Base-by-base conservation (phyloP, 2,329 filamentous ascomycete genomes). In the Botrytis paeoniae region DNA sequence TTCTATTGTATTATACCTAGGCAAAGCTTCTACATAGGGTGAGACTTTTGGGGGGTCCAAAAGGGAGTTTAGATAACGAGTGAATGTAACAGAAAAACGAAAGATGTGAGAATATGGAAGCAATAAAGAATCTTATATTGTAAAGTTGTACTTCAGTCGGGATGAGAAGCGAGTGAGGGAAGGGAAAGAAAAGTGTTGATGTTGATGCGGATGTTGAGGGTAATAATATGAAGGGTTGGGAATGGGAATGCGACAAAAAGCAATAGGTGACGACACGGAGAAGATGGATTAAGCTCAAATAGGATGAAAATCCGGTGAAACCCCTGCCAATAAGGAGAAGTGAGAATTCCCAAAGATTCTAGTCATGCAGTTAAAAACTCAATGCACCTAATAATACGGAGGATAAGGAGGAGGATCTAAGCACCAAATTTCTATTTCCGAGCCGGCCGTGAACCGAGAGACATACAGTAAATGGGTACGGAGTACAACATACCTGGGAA, bases 181-280 rank as follows among this genome's bases (percentile, higher is more conserved):
- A 41, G 41, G 20, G 54, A 45, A 45, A 20, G 20, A 18, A 57
- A 57, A 57, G 51, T 9, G 51, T 57, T 57, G 51, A 29, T 57
- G 51, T 57, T 51, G 48, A n/a, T 70, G 68, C 60, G 48, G 68
- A 62, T 45, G 54, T 70, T 62, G 68, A 63, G 68, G 48, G 32
- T 41, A 16, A 39, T 29, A 43, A 68, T 68, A 35, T 54, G 64
- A 25, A 41, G 37, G 32, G 66, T 57, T 69, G 66, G 54, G 66
- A 60, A 12, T 54, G 35, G 10, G 66, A 59, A 57, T 68, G 65
- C 35, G 32, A 39, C 35, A 12, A 37, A 59, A 59, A 59, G 51
- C 8, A 32, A 69, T 59, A 29, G 32, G 32, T 51, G 64, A 66
- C 62, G 41, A 65, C 41, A 65, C 41, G 62, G 39, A 48, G 62